Evolutionary conservation across 495 filamentous ascomycete species (phyloP).

Genomic region (Hypoxylon fuscum): DNA sequence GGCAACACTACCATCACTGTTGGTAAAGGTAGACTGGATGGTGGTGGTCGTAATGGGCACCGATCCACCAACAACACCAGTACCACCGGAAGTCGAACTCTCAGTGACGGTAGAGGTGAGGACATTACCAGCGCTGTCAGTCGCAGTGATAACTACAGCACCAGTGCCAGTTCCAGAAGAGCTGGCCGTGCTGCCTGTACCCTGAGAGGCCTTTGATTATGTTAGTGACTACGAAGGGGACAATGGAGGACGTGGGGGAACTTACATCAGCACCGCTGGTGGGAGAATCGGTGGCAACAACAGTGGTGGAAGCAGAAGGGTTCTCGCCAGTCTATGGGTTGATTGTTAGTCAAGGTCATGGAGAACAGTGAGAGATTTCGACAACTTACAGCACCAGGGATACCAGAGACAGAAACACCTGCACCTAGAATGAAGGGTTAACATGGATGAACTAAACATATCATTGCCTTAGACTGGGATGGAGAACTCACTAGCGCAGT

Average conservation of each 20-base stretch:
- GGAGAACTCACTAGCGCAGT: conserved; percentile 44
- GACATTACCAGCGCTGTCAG: conserved; percentile 20
- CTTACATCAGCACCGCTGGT: conserved; percentile 23
- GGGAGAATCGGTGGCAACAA: conserved; percentile 31
- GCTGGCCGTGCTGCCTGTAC: conserved; percentile 6
- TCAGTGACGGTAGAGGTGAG: conserved; percentile 4
- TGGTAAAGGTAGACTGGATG: conserved; percentile 43
- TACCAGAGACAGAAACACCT: conserved; percentile 38
- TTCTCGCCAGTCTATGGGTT: conserved; percentile 17
- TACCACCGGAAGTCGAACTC: background rate
- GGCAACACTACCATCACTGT: conserved; percentile 36
- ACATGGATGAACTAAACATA: background rate
- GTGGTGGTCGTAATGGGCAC: conserved; percentile 41
- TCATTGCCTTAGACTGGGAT: background rate
- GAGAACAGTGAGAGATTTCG: too few species aligned
- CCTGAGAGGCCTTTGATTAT: conserved; percentile 7
- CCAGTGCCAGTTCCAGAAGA: conserved; percentile 43
- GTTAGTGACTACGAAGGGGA: conserved; percentile 4
- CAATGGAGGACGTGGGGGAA: background rate
- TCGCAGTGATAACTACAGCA: conserved; percentile 5
- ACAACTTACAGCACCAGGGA: conserved; percentile 35
- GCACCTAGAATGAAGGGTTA: conserved; percentile 29
- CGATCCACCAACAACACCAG: conserved; percentile 3
- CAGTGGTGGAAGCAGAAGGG: conserved; percentile 33
- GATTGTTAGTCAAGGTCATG: conserved; percentile 3